These are phyloP conservation scores for Exutisphaerella laricina DNA, from an alignment of 2,329 filamentous ascomycete genomes.

Conservation along the genomic window DNA sequence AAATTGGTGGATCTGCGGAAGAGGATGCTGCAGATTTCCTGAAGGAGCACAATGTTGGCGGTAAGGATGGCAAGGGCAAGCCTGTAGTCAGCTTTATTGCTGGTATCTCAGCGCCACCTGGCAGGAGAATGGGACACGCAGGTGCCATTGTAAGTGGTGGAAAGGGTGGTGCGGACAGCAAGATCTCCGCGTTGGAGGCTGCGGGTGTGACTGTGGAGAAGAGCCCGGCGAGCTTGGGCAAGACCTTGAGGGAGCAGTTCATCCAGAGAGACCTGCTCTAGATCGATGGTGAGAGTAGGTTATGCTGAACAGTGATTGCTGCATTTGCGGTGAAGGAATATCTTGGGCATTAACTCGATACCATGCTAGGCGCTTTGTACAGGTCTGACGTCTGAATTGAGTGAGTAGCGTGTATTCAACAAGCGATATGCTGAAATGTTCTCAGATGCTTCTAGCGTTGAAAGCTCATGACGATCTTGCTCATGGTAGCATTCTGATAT, in stretches of 20 bases:
- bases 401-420: slow-evolving; percentile 4
- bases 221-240: slow-evolving; percentile 85
- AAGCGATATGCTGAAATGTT: slow-evolving; percentile 1
- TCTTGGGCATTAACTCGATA: neutral
- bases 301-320: neutral
- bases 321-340: neutral
- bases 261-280: slow-evolving; percentile 94
- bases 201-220: slow-evolving; percentile 96
- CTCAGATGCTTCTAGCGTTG: too few relatives aligned
- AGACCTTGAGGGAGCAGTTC: slow-evolving; percentile 91
- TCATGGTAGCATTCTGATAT: too few relatives aligned
- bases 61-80: slow-evolving; percentile 60
- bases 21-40: slow-evolving; percentile 98
- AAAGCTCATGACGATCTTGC: too few relatives aligned
- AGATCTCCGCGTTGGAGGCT: slow-evolving; percentile 89
- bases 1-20: slow-evolving; percentile 95
- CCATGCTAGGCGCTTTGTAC: slow-evolving; percentile 32
- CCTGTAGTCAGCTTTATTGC: slow-evolving; percentile 98
- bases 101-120: slow-evolving; percentile 93
- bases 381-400: slow-evolving; percentile 23
- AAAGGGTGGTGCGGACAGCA: slow-evolving; percentile 96
- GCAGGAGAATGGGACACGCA: slow-evolving; percentile 96
- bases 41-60: slow-evolving; percentile 73
- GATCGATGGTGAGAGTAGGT: slow-evolving; percentile 22
- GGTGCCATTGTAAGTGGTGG: slow-evolving; percentile 96